Percentiles rank a stretch among this genome's conserved stretches.
Conservation (phyloP, 2,329 filamentous ascomycete species). For the Fusarium camptoceras region DNA sequence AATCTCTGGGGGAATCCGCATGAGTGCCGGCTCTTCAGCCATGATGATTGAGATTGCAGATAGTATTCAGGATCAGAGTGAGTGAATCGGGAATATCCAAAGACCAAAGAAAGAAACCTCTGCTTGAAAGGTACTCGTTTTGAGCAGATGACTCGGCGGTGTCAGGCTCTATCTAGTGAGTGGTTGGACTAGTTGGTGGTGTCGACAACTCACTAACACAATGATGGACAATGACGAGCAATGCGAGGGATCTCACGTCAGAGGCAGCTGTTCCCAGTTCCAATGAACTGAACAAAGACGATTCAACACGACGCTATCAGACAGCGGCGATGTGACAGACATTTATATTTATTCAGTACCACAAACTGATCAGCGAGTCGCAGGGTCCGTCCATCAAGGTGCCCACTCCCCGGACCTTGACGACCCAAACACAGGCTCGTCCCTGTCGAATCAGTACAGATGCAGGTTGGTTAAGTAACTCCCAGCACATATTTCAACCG, state of each 20-base stretch:
- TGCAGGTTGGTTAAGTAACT: conserved; percentile 20
- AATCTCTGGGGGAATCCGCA: conserved; percentile 56
- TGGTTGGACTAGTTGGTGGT: conserved; percentile 18
- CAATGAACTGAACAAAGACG: conserved; percentile 21
- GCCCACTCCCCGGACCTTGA: conserved; percentile 36
- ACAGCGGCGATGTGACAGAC: conserved; percentile 8
- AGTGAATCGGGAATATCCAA: neutral
- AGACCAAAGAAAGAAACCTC: neutral
- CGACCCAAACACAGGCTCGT: conserved; percentile 24
- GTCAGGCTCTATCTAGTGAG: conserved; percentile 17
- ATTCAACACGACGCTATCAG: neutral
- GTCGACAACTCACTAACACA: conserved; percentile 20
- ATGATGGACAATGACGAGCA: conserved; percentile 25
- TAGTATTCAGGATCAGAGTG: neutral
- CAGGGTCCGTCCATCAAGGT: conserved; percentile 44
- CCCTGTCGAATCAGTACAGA: conserved; percentile 34
- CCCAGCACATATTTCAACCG: conserved; percentile 14
- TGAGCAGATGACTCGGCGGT: conserved; percentile 18
- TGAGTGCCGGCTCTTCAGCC: conserved; percentile 42
- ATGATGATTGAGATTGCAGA: conserved; percentile 22
- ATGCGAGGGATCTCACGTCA: conserved; percentile 36
- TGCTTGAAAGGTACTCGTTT: neutral
- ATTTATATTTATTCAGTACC: conserved; percentile 38
- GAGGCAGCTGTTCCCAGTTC: conserved; percentile 14
- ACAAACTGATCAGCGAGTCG: conserved; percentile 24